Percentiles rank a stretch among this genome's conserved stretches.
phyloP scores from a whole-genome alignment of 768 basidiomycete species.

The Calocybe gangraenosa region DNA sequence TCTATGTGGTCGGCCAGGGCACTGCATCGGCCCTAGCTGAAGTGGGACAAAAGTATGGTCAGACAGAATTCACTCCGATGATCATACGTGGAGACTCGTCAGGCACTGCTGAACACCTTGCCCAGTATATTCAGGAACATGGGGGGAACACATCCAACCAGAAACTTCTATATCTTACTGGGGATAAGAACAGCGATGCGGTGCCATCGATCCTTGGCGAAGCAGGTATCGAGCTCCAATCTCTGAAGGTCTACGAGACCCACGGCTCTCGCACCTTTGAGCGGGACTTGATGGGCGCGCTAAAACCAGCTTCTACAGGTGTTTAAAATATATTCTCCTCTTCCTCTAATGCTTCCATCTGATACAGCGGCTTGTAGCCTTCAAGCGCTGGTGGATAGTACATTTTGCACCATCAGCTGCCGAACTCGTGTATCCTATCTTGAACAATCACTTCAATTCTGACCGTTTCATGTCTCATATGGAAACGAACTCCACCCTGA shows the following conservation, averaged over 20 bases:
- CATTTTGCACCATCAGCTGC: conserved; percentile 77
- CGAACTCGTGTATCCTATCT: conserved; percentile 46
- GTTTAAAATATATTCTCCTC: background rate
- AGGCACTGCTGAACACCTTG: conserved; percentile 69
- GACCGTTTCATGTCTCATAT: conserved; percentile 8
- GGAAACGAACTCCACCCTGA: background rate
- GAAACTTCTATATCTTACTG: conserved; percentile 70
- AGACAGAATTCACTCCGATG: conserved; percentile 21
- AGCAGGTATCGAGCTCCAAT: conserved; percentile 39
- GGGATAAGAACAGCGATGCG: conserved; percentile 82
- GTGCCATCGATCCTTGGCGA: conserved; percentile 46
- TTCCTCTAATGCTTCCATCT: conserved; percentile 2
- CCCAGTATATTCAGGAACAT: conserved; percentile 52
- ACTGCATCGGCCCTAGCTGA: conserved; percentile 48
- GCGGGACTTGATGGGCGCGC: conserved; percentile 31
- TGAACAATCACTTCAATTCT: conserved; percentile 44
- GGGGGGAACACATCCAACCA: conserved; percentile 13
- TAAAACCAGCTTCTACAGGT: conserved; percentile 25
- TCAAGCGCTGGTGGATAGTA: conserved; percentile 58
- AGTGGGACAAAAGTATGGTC: conserved; percentile 24
- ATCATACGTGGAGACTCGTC: conserved; percentile 42
- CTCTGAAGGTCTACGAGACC: conserved; percentile 71
- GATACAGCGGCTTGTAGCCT: conserved; percentile 13
- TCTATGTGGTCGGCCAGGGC: conserved; percentile 74
- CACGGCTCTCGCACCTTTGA: conserved; percentile 49